phyloP scores from a whole-genome alignment of 1,284 basidiomycete species.

The Schizophyllum amplum region DNA sequence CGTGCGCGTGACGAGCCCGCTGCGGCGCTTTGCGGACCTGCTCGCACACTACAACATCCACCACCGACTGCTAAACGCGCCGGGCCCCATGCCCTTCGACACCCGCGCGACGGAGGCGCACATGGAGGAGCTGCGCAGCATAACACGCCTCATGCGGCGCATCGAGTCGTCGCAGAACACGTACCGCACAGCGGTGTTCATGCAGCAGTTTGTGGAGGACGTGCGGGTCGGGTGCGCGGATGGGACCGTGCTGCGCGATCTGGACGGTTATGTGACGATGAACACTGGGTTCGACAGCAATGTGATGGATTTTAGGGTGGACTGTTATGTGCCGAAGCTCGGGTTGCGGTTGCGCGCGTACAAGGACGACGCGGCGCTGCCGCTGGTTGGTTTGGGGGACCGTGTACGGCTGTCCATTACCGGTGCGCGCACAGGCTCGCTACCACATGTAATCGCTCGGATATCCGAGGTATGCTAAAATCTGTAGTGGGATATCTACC shows the following conservation, averaged over 20 bases:
- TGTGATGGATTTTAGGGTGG: neutral
- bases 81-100: constrained; percentile 14
- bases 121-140: neutral
- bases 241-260: neutral
- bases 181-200: neutral
- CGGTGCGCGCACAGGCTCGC: neutral
- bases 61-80: constrained; percentile 34
- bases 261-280: neutral
- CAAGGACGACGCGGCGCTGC: neutral
- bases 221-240: neutral
- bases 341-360: neutral
- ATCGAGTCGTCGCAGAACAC: neutral
- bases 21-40: constrained; percentile 47
- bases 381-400: neutral
- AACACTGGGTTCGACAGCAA: neutral
- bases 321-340: neutral
- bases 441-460: neutral
- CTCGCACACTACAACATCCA: neutral
- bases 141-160: neutral
- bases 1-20: constrained; percentile 78
- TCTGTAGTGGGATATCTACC: too few species aligned
- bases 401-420: neutral
- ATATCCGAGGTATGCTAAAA: too few species aligned
- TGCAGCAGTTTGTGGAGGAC: neutral
- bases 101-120: neutral